phyloP scores from a whole-genome alignment of 768 basidiomycete genomes.

The Amyloporia xantha region DNA sequence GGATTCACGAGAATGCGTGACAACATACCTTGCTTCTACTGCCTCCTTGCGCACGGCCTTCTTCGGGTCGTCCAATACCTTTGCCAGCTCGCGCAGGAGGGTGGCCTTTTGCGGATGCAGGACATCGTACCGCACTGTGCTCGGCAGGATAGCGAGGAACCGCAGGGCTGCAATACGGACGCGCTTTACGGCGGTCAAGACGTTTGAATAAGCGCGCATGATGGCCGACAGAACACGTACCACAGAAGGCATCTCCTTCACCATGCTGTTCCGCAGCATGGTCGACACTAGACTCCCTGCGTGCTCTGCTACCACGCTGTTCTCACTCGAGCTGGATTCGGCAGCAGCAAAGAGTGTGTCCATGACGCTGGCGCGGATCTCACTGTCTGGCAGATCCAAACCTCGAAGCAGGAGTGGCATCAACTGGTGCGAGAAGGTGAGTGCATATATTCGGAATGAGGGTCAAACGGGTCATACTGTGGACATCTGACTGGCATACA shows the following conservation, averaged over 20 bases:
- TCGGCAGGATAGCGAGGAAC: slow-evolving; percentile 69
- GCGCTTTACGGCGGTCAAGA: slow-evolving; percentile 36
- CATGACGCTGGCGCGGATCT: slow-evolving; percentile 75
- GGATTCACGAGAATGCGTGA: neutral
- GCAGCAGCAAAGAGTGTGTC: slow-evolving; percentile 70
- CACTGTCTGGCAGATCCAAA: slow-evolving; percentile 66
- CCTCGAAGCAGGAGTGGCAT: slow-evolving; percentile 85
- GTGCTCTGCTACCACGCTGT: slow-evolving; percentile 51
- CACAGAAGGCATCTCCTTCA: slow-evolving; percentile 43
- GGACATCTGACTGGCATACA: slow-evolving; percentile 66
- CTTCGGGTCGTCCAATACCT: slow-evolving; percentile 84
- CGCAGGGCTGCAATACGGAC: slow-evolving; percentile 71
- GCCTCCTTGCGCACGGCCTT: slow-evolving; percentile 79
- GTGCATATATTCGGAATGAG: neutral
- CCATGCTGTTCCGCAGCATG: slow-evolving; percentile 62
- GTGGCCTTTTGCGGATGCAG: slow-evolving; percentile 73
- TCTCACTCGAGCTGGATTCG: slow-evolving; percentile 41
- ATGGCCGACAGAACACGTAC: slow-evolving; percentile 31
- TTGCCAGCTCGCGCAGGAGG: slow-evolving; percentile 70
- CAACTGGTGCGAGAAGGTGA: slow-evolving; percentile 42
- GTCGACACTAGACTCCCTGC: slow-evolving; percentile 61
- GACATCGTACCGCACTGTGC: slow-evolving; percentile 71
- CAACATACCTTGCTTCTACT: slow-evolving; percentile 61
- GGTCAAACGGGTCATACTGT: slow-evolving; percentile 28
- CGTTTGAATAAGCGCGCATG: neutral